Conservation (phyloP, 495 filamentous ascomycete genomes). For the Aspergillus indologenus region DNA sequence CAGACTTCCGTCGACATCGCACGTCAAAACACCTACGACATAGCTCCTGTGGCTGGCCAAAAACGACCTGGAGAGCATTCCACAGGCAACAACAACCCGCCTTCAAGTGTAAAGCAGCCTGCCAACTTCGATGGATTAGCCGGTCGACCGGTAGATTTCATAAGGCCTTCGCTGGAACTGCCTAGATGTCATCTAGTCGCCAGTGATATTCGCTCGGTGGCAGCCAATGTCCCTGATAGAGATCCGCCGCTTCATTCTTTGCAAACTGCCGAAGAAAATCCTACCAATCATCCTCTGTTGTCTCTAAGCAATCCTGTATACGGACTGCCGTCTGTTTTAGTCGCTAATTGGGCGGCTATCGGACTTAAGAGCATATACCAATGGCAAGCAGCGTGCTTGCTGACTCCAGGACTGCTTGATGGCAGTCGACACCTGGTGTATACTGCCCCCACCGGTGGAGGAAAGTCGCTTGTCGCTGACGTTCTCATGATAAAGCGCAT, state of each 20-base stretch:
- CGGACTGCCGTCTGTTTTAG: slow-evolving; percentile 56
- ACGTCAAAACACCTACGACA: slow-evolving; percentile 36
- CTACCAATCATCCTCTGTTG: slow-evolving; percentile 56
- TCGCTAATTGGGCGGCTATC: slow-evolving; percentile 60
- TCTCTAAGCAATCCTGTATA: slow-evolving; percentile 63
- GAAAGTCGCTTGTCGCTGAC: slow-evolving; percentile 77
- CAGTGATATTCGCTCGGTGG: slow-evolving; percentile 36
- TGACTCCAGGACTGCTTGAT: slow-evolving; percentile 61
- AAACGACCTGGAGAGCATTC: slow-evolving; percentile 36
- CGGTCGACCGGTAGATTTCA: slow-evolving; percentile 14
- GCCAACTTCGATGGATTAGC: background rate
- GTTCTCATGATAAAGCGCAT: slow-evolving; percentile 71
- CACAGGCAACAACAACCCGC: slow-evolving; percentile 8
- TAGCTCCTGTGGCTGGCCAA: slow-evolving; percentile 38
- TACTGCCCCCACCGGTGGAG: slow-evolving; percentile 80
- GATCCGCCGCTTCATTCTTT: background rate
- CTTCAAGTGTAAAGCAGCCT: slow-evolving; percentile 13
- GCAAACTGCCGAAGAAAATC: slow-evolving; percentile 39
- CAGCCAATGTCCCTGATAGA: slow-evolving; percentile 13
- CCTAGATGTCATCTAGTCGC: slow-evolving; percentile 34
- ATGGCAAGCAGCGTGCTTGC: slow-evolving; percentile 79
- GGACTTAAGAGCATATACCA: slow-evolving; percentile 72
- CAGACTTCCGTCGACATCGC: slow-evolving; percentile 48
- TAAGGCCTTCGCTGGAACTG: slow-evolving; percentile 21
- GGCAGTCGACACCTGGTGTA: slow-evolving; percentile 74